phyloP scores from a whole-genome alignment of 2,329 filamentous ascomycete genomes.

The Penicillium paneum region DNA sequence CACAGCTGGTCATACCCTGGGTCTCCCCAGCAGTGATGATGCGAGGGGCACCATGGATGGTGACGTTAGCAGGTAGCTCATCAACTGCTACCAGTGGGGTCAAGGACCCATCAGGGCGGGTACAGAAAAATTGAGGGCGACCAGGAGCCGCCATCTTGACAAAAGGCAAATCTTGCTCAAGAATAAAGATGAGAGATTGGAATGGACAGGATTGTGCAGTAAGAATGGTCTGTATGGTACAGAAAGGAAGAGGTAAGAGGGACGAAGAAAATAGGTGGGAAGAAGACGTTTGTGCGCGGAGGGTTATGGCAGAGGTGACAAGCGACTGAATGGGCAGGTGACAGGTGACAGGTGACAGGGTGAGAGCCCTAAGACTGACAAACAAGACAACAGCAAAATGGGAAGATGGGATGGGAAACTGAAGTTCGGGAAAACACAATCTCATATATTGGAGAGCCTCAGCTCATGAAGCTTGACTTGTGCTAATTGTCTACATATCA shows the following conservation, averaged over 20 bases:
- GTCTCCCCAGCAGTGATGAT: slow-evolving; percentile 37
- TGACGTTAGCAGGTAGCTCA: slow-evolving; percentile 41
- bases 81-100: slow-evolving; percentile 47
- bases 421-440: neutral
- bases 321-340: neutral
- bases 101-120: slow-evolving; percentile 41
- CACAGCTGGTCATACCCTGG: slow-evolving; percentile 44
- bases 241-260: slow-evolving; percentile 7
- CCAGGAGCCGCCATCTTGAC: slow-evolving; percentile 25
- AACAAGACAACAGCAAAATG: neutral
- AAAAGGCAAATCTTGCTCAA: neutral
- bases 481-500: neutral
- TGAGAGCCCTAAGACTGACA: neutral
- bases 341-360: neutral
- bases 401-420: neutral
- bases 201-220: neutral
- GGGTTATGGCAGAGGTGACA: neutral
- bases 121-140: slow-evolving; percentile 43
- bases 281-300: slow-evolving; percentile 3
- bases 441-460: neutral
- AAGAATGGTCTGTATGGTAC: neutral
- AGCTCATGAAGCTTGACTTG: neutral
- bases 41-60: slow-evolving; percentile 39
- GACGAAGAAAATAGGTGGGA: slow-evolving; percentile 7
- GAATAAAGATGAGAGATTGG: neutral